Evolutionary conservation across 2,329 filamentous ascomycete species (phyloP).

Genomic region (Penicillium sp.): DNA sequence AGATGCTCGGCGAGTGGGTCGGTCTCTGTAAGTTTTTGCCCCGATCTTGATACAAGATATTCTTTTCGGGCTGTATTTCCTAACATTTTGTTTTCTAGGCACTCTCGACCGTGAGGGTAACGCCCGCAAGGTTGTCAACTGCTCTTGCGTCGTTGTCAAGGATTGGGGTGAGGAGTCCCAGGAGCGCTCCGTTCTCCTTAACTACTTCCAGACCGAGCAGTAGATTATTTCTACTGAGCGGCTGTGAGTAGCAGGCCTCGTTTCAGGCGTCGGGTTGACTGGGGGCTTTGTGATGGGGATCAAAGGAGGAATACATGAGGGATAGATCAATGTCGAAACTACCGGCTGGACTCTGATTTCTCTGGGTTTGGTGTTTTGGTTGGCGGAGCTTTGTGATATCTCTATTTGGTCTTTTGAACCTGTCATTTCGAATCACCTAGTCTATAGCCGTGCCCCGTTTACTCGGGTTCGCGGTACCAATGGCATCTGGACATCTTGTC

Average conservation of each 20-base stretch:
- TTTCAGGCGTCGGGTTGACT: slow-evolving; percentile 5
- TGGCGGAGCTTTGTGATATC: slow-evolving; percentile 2
- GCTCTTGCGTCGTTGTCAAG: slow-evolving; percentile 99
- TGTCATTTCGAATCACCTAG: slow-evolving; percentile 8
- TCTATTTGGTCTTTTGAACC: slow-evolving; percentile 11
- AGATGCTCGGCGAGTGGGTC: slow-evolving; percentile 99
- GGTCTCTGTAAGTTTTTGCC: slow-evolving; percentile 81
- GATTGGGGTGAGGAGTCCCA: slow-evolving; percentile 99
- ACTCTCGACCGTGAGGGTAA: slow-evolving; percentile 99
- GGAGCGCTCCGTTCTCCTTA: slow-evolving; percentile 97
- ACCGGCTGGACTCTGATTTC: background rate
- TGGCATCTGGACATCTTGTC: slow-evolving; percentile 19
- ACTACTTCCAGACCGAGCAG: slow-evolving; percentile 95
- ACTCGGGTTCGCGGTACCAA: slow-evolving; percentile 23
- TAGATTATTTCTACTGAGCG: slow-evolving; percentile 32
- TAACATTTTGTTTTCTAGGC: slow-evolving; percentile 56
- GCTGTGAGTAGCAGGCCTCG: slow-evolving; percentile 4
- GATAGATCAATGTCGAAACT: slow-evolving; percentile 5
- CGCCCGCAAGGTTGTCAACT: slow-evolving; percentile 99
- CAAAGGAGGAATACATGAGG: slow-evolving; percentile 7
- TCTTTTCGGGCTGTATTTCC: background rate
- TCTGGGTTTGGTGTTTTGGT: background rate
- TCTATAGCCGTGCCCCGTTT: slow-evolving; percentile 24
- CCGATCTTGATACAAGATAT: background rate
- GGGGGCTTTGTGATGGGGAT: slow-evolving; percentile 14